Percentiles rank a stretch among this genome's conserved stretches.
Conservation (phyloP, 768 basidiomycete species). For the Boletus vinaceobasis region DNA sequence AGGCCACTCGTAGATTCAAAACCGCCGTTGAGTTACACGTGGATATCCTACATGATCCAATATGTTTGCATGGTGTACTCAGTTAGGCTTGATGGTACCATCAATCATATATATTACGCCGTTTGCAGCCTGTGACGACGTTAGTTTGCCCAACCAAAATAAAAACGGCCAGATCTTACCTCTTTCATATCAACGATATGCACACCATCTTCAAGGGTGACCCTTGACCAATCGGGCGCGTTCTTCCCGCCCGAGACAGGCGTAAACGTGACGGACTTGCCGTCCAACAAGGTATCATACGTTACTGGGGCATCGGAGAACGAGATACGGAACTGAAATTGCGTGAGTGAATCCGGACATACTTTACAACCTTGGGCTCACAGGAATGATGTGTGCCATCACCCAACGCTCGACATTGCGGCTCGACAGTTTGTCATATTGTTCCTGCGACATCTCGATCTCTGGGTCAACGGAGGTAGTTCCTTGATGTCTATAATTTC, state of each 20-base stretch:
- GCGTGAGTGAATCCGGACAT: background rate
- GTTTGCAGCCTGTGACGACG: conserved; percentile 35
- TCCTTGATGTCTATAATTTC: conserved; percentile 55
- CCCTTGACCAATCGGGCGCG: conserved; percentile 54
- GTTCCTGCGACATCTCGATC: conserved; percentile 60
- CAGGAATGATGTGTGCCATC: conserved; percentile 79
- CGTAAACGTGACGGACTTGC: conserved; percentile 55
- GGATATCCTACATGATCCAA: background rate
- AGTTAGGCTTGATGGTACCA: conserved; percentile 30
- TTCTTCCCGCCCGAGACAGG: conserved; percentile 32
- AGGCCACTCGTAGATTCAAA: background rate
- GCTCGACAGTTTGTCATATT: conserved; percentile 57
- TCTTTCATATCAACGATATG: conserved; percentile 59
- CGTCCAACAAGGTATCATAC: conserved; percentile 58
- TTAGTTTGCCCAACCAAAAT: background rate
- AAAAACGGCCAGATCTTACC: conserved; percentile 39
- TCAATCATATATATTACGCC: conserved; percentile 45
- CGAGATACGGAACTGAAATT: conserved; percentile 41
- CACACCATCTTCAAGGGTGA: conserved; percentile 53
- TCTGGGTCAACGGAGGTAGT: conserved; percentile 39
- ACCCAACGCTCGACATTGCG: conserved; percentile 79
- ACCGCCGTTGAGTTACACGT: background rate
- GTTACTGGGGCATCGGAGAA: conserved; percentile 37
- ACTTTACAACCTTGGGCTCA: conserved; percentile 30
- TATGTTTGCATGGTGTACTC: background rate